These are phyloP conservation scores for Cymbopogon flexuosus DNA, from an alignment of 202 grass and related monocot genomes.

Conservation along the genomic window DNA sequence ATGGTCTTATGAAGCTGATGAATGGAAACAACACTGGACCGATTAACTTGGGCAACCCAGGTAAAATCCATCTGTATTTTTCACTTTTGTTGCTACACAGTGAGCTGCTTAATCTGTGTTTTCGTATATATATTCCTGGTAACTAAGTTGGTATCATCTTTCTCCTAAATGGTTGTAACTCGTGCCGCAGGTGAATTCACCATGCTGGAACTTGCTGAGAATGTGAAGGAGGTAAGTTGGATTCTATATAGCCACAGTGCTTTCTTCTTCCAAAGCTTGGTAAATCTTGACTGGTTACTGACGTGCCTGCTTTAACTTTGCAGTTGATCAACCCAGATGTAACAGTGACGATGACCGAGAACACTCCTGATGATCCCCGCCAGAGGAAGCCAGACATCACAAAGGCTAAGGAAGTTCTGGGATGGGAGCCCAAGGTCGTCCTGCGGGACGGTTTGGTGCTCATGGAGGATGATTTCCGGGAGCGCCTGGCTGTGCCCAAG, in stretches of 20 bases:
- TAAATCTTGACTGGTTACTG: slow-evolving; percentile 16
- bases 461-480: slow-evolving; percentile 97
- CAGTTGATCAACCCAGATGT: slow-evolving; percentile 88
- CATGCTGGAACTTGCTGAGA: slow-evolving; percentile 96
- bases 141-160: background rate
- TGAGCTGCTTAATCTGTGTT: background rate
- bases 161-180: background rate
- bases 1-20: slow-evolving; percentile 99
- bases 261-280: background rate
- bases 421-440: slow-evolving; percentile 83
- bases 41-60: slow-evolving; percentile 96
- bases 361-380: slow-evolving; percentile 96
- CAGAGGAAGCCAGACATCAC: slow-evolving; percentile 98
- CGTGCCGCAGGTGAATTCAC: slow-evolving; percentile 84
- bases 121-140: background rate
- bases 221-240: slow-evolving; percentile 80
- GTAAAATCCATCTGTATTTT: slow-evolving; percentile 36
- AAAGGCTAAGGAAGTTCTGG: slow-evolving; percentile 80
- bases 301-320: slow-evolving; percentile 26
- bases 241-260: background rate
- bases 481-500: slow-evolving; percentile 66
- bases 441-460: slow-evolving; percentile 73
- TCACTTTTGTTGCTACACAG: slow-evolving; percentile 5
- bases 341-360: slow-evolving; percentile 78
- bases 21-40: slow-evolving; percentile 88